phyloP scores from a whole-genome alignment of 306 rosid species.

The Acacia crassicarpa region DNA sequence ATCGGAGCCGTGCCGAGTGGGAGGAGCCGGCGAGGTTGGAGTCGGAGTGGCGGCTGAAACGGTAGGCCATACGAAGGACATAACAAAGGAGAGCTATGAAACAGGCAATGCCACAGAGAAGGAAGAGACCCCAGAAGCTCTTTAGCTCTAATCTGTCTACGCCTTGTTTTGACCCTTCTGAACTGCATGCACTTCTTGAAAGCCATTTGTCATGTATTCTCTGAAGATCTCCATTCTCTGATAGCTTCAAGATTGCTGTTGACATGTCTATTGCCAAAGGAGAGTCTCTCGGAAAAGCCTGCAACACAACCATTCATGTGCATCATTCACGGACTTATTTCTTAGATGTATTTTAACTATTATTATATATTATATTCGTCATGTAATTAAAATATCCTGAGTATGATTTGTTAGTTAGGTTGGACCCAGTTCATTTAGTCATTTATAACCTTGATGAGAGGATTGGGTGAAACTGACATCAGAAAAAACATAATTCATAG shows the following conservation, averaged over 20 bases:
- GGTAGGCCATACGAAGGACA: conserved; percentile 42
- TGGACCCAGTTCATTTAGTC: no score
- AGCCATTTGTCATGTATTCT: conserved; percentile 89
- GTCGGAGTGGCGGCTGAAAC: conserved; percentile 41
- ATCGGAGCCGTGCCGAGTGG: conserved; percentile 45
- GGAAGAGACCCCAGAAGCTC: conserved; percentile 75
- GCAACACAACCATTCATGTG: neutral
- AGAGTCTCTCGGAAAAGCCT: conserved; percentile 76
- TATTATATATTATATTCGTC: no score
- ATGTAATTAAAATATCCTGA: no score
- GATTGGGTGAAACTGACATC: no score
- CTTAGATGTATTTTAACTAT: no score
- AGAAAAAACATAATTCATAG: no score
- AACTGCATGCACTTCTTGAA: conserved; percentile 60
- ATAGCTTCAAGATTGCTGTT: conserved; percentile 61
- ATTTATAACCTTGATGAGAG: no score
- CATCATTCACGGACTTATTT: neutral
- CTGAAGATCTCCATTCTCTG: conserved; percentile 72
- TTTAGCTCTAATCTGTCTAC: conserved; percentile 56
- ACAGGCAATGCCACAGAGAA: conserved; percentile 59
- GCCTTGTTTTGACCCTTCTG: conserved; percentile 55
- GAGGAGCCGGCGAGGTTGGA: conserved; percentile 8
- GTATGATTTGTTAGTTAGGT: no score
- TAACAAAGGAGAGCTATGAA: conserved; percentile 57
- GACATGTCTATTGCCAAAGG: conserved; percentile 80